Evolutionary conservation across 495 filamentous ascomycete genomes (phyloP).

Genomic region (Penicillium pancosmium): DNA sequence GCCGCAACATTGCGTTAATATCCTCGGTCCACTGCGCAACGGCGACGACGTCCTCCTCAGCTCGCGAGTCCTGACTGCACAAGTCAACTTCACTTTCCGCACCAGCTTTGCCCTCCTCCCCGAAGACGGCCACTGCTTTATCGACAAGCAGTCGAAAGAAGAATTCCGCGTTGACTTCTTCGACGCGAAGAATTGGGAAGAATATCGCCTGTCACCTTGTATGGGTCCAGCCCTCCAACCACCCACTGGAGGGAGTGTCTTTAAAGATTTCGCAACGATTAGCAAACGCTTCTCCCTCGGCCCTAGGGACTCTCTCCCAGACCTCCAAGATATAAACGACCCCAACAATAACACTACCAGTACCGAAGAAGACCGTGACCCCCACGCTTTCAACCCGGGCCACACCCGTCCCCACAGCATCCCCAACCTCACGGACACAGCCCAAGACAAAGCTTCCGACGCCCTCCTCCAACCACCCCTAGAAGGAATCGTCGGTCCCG

Average conservation of each 20-base stretch:
- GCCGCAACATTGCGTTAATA: constrained; percentile 85
- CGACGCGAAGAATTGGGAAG: constrained; percentile 74
- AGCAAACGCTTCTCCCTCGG: constrained; percentile 44
- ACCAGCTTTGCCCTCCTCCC: constrained; percentile 86
- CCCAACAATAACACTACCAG: not conserved
- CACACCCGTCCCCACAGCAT: constrained; percentile 1
- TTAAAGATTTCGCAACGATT: constrained; percentile 50
- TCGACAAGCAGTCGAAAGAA: constrained; percentile 77
- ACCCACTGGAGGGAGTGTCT: constrained; percentile 24
- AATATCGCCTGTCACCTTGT: constrained; percentile 78
- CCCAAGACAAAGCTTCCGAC: constrained; percentile 13
- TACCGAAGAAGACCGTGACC: constrained; percentile 12
- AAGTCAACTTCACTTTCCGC: constrained; percentile 92
- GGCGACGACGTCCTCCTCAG: constrained; percentile 90
- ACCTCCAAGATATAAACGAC: constrained; percentile 9
- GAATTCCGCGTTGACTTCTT: constrained; percentile 87
- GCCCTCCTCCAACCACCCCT: constrained; percentile 13
- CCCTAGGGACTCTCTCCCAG: constrained; percentile 24
- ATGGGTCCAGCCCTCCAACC: constrained; percentile 63
- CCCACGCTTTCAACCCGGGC: constrained; percentile 2
- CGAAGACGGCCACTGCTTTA: constrained; percentile 85
- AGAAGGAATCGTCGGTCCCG: constrained; percentile 46
- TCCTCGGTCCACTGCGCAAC: constrained; percentile 86
- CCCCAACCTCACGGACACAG: constrained; percentile 17
- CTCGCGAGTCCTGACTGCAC: constrained; percentile 87